Base-by-base conservation (phyloP, 2,329 filamentous ascomycete species). In the Curvularia eragrostidis region DNA sequence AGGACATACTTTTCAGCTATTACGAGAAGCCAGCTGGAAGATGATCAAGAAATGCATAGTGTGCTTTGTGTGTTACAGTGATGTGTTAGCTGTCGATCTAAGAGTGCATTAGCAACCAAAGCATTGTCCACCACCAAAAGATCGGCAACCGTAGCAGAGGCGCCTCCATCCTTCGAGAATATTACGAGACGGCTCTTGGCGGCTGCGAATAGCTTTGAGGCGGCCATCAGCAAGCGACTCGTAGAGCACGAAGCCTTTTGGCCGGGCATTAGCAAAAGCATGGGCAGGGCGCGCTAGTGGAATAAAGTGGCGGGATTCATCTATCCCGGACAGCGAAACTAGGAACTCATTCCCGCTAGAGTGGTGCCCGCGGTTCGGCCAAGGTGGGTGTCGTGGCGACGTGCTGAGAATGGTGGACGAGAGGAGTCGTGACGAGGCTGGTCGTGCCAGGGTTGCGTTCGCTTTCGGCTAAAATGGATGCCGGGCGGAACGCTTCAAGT, bases 131-230 rank as follows among this genome's bases (percentile, higher is more conserved):
- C 57, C 41, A 36, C 52, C 23, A 48, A 49, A 58, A 48, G 56
- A 49, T 51, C 42, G 46, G 47, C 51, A 54, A 59, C 56, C 64
- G 58, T 62, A 51, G 58, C 42, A 56, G 61, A 26, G 64, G 67
- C 54, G 60, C 50, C 46, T 42, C 39, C 62, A 63, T 64, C 30
- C 60, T 73, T 72, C 71, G 59, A 68, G 70, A 74, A 72, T 54
- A 48, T 43, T 51, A 58, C 54, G 57, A 56, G 49, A 48, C 46
- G 34, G 47, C 42, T 48, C 67, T 72, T 65, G 70, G 71, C 65
- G 23, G 44, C 56, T 61, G 50, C 47, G 47, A 67, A 61, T 38
- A 48, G 62, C 58, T 55, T 66, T 56, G 58, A 57, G 70, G 55
- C 67, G 56, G 61, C 56, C 60, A 63, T 61, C 48, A 55, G 42